Percentiles rank a stretch among this genome's conserved stretches.
Conservation (phyloP, 768 basidiomycete genomes). For the Suillus subaureus region DNA sequence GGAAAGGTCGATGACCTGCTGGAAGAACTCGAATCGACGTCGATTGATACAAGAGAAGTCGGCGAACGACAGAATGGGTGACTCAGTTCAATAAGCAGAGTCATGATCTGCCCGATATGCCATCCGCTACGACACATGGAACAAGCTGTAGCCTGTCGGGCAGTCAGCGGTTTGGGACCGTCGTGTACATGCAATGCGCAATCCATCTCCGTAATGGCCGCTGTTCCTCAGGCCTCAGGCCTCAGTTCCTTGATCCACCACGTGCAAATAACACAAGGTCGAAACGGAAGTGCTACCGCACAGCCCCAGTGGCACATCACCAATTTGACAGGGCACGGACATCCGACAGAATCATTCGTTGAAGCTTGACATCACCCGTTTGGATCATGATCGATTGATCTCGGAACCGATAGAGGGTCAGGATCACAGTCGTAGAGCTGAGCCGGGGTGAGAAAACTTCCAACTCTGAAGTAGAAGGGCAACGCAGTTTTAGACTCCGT, state of each 20-base stretch:
- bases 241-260: background rate
- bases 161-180: background rate
- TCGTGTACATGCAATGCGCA: background rate
- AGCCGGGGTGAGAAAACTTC: background rate
- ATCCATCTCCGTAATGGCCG: background rate
- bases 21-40: background rate
- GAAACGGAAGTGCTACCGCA: background rate
- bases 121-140: background rate
- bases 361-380: background rate
- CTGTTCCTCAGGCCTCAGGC: no score
- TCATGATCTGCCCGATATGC: background rate
- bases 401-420: background rate
- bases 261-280: background rate
- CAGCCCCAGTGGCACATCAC: no score
- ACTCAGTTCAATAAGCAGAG: background rate
- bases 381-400: background rate
- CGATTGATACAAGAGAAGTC: background rate
- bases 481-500: background rate
- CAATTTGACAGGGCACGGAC: background rate
- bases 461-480: background rate
- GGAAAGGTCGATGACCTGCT: background rate
- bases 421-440: background rate
- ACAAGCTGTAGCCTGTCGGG: background rate
- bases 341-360: background rate
- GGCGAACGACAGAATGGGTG: background rate